Evolutionary conservation across 306 rosid genomes (phyloP).

Genomic region (Malus sieversii): DNA sequence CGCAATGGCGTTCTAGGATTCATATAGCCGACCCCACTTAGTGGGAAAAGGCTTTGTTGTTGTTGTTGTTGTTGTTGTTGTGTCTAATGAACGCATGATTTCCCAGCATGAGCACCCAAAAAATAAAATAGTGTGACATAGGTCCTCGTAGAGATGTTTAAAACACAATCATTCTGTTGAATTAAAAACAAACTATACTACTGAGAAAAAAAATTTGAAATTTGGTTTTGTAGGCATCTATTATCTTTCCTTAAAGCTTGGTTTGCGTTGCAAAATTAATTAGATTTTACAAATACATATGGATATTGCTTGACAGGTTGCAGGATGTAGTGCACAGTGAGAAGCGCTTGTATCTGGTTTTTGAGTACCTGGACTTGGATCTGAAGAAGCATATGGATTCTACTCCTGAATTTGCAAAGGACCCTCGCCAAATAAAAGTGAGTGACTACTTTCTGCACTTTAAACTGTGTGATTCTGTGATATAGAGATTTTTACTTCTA

Average conservation of each 20-base stretch:
- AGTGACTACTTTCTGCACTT: conserved; percentile 10
- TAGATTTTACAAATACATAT: background rate
- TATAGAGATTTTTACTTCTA: background rate
- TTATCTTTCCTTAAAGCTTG: background rate
- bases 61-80: too few relatives aligned
- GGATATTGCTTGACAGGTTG: conserved; percentile 48
- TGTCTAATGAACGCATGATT: background rate
- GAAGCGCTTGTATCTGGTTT: conserved; percentile 86
- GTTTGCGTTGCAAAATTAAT: background rate
- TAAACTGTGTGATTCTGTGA: background rate
- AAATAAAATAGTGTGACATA: background rate
- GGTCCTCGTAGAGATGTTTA: background rate
- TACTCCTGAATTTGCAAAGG: conserved; percentile 80
- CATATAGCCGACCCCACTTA: too few relatives aligned
- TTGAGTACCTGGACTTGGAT: conserved; percentile 96
- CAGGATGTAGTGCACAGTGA: conserved; percentile 95
- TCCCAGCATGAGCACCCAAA: background rate
- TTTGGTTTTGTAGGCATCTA: background rate
- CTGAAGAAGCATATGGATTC: conserved; percentile 98
- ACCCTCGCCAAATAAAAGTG: conserved; percentile 83
- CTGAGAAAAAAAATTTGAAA: background rate
- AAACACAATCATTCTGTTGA: background rate
- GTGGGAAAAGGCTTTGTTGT: too few relatives aligned
- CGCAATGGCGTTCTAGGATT: too few relatives aligned
- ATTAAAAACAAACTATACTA: background rate